These are phyloP conservation scores for Colletotrichum noveboracense DNA, from an alignment of 2,329 filamentous ascomycete genomes.

Conservation along the genomic window DNA sequence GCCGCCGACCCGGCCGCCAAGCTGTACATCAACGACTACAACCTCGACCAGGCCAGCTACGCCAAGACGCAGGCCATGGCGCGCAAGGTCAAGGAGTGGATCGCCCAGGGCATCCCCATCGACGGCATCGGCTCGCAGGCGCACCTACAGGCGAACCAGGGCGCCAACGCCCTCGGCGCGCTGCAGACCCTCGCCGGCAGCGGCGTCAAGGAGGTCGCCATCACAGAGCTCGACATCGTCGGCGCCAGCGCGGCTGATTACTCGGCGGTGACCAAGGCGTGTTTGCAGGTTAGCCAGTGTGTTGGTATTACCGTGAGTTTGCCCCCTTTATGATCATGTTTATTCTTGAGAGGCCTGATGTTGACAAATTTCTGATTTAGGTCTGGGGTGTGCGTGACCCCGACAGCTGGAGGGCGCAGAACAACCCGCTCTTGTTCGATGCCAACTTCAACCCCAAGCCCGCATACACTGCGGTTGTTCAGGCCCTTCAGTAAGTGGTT, in stretches of 20 bases:
- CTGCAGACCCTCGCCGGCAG: constrained; percentile 57
- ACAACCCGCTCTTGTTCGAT: constrained; percentile 60
- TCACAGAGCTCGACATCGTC: constrained; percentile 73
- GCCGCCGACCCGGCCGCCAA: constrained; percentile 70
- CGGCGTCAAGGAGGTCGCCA: constrained; percentile 60
- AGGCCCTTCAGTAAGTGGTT: constrained; percentile 28
- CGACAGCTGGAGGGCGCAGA: constrained; percentile 56
- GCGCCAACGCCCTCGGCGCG: constrained; percentile 50
- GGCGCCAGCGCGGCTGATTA: constrained; percentile 62
- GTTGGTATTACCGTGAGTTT: constrained; percentile 61
- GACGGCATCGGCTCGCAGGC: constrained; percentile 68
- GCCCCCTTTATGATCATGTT: background rate
- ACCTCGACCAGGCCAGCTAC: constrained; percentile 65
- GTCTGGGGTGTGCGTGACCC: constrained; percentile 62
- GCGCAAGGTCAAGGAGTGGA: constrained; percentile 66
- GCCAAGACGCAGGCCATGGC: constrained; percentile 64
- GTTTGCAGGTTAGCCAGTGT: constrained; percentile 62
- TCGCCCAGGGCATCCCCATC: constrained; percentile 65
- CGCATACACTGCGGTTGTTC: constrained; percentile 53
- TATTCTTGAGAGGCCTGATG: constrained; percentile 28
- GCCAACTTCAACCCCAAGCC: constrained; percentile 54
- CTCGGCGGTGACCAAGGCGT: constrained; percentile 61
- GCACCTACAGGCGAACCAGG: constrained; percentile 54
- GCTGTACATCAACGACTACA: constrained; percentile 80
- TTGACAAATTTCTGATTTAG: constrained; percentile 69